Conservation (phyloP, 139 green algal species). For the Chlamydomonas incerta region DNA sequence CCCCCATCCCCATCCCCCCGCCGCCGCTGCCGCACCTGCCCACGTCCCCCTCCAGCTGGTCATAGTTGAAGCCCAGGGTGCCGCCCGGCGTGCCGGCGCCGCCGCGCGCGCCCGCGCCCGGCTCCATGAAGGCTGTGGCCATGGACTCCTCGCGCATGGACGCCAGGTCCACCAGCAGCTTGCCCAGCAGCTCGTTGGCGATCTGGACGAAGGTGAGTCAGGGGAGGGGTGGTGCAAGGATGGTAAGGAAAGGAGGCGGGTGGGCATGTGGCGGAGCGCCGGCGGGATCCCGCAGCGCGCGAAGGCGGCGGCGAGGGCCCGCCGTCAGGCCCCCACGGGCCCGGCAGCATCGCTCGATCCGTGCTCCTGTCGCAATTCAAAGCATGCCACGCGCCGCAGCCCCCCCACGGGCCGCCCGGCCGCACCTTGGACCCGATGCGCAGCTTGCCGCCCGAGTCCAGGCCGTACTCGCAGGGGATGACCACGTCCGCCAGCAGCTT, state of each 20-base stretch:
- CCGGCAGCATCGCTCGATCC: too few species aligned
- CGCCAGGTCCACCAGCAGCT: slow-evolving; percentile 93
- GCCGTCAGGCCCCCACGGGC: too few species aligned
- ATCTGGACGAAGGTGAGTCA: slow-evolving; percentile 56
- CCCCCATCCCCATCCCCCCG: background rate
- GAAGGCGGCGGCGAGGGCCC: too few species aligned
- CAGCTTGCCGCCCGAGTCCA: slow-evolving; percentile 78
- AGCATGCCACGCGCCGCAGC: too few species aligned
- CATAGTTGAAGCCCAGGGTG: slow-evolving; percentile 27
- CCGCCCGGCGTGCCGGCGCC: background rate
- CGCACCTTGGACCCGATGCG: slow-evolving; percentile 78
- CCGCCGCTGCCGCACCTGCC: slow-evolving; percentile 3
- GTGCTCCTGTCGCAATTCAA: too few species aligned
- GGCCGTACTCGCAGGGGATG: slow-evolving; percentile 81
- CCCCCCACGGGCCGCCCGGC: too few species aligned
- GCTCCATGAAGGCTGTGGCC: slow-evolving; percentile 60
- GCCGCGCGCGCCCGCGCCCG: slow-evolving; percentile 16
- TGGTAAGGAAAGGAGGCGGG: too few species aligned
- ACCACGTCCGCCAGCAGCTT: slow-evolving; percentile 85
- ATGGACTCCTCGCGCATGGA: slow-evolving; percentile 86
- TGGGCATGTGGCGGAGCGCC: too few species aligned
- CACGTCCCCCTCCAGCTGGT: slow-evolving; percentile 36
- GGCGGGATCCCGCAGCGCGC: too few species aligned
- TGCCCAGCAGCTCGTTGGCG: slow-evolving; percentile 83
- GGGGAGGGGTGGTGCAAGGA: too few species aligned